Conservation (phyloP, 148 eudicot genomes). For the Euryodendron excelsum region DNA sequence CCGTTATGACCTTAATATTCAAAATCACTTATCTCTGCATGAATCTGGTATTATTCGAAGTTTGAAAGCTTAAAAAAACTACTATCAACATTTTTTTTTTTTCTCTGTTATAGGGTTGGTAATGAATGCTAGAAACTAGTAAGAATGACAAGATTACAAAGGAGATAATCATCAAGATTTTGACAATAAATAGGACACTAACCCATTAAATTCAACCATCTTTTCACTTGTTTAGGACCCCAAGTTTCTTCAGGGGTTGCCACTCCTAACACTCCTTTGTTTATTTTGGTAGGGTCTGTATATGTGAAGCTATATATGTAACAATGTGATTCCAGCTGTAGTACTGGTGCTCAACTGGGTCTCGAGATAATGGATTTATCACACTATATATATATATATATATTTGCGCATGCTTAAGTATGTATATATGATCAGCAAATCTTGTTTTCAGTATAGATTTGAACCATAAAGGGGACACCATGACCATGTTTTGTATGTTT, state of each 20-base stretch:
- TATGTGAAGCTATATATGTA: no score
- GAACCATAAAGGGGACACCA: background rate
- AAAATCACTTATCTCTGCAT: background rate
- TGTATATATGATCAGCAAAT: constrained; percentile 9
- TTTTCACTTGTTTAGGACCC: background rate
- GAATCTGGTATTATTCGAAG: background rate
- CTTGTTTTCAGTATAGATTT: background rate
- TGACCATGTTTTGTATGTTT: background rate
- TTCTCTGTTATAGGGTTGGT: background rate
- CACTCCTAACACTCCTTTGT: background rate
- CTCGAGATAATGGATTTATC: no score
- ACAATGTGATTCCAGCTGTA: no score
- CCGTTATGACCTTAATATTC: no score
- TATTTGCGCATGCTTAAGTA: constrained; percentile 15
- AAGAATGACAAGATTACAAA: background rate
- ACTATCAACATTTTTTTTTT: background rate
- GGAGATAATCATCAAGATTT: background rate
- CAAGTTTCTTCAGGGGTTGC: background rate
- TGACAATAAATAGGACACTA: background rate
- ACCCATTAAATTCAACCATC: background rate
- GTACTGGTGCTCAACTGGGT: no score
- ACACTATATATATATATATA: no score
- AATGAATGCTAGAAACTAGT: background rate
- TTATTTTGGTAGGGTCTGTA: background rate
- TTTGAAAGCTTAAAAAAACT: background rate